Percentiles rank a stretch among this genome's conserved stretches.
phyloP scores from a whole-genome alignment of 2,329 filamentous ascomycete genomes.

The Stagonosporopsis chrysanthemi region DNA sequence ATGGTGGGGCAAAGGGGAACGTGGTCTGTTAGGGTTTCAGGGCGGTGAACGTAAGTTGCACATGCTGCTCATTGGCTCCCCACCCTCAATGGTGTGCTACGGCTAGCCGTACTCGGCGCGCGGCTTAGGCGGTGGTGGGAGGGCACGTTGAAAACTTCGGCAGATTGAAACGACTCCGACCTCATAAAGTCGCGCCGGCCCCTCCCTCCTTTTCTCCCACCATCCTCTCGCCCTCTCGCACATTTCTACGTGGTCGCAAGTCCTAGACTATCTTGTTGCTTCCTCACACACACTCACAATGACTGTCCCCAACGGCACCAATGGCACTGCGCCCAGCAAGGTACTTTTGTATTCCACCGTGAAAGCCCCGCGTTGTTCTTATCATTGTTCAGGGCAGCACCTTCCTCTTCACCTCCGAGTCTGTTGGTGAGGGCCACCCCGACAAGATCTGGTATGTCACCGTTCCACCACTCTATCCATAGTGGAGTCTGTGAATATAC shows the following conservation, averaged over 20 bases:
- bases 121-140: constrained; percentile 19
- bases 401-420: constrained; percentile 61
- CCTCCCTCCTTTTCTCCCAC: constrained; percentile 27
- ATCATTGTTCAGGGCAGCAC: constrained; percentile 41
- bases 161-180: constrained; percentile 31
- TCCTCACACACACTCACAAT: constrained; percentile 25
- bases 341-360: constrained; percentile 24
- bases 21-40: constrained; percentile 15
- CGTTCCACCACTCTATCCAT: neutral
- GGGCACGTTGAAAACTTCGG: constrained; percentile 41
- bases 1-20: constrained; percentile 23
- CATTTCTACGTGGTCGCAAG: constrained; percentile 46
- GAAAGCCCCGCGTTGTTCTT: constrained; percentile 21
- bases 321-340: constrained; percentile 32
- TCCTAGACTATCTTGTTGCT: constrained; percentile 45
- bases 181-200: constrained; percentile 44
- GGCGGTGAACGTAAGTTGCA: constrained; percentile 20
- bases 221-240: constrained; percentile 33
- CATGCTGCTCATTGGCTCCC: constrained; percentile 28
- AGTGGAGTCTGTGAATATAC: constrained; percentile 1
- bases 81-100: constrained; percentile 18
- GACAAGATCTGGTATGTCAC: constrained; percentile 83
- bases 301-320: constrained; percentile 39
- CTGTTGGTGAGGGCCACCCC: constrained; percentile 70
- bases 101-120: constrained; percentile 13